Evolutionary conservation across 73 alveolate genomes (phyloP).

Genomic region (Breviolum minutum): DNA sequence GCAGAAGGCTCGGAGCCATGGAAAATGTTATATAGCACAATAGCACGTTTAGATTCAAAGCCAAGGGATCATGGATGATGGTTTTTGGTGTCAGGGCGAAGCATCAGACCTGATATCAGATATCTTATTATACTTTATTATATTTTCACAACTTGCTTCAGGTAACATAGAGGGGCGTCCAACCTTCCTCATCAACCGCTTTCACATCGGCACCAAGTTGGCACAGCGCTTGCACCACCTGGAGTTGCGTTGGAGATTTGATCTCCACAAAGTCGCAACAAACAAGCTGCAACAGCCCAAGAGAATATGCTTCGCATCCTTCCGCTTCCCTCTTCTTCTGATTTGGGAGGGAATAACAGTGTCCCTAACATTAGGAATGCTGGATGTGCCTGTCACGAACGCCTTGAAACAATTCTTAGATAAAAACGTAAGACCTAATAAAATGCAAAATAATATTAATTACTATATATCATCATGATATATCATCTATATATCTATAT

Average conservation of each 20-base stretch:
- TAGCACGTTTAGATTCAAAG: too few species aligned
- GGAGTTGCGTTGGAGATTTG: neutral
- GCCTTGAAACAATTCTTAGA: neutral
- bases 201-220: constrained; percentile 36
- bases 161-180: constrained; percentile 73
- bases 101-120: neutral
- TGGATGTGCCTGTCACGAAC: neutral
- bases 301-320: too few species aligned
- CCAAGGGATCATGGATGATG: too few species aligned
- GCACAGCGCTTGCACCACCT: constrained; percentile 81
- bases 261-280: neutral
- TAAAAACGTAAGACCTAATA: neutral
- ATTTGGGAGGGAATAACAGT: too few species aligned
- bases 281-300: too few species aligned
- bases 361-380: too few species aligned
- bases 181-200: constrained; percentile 84
- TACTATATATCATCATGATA: too few species aligned
- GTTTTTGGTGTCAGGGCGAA: neutral
- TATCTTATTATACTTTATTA: neutral
- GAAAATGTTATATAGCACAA: too few species aligned
- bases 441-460: neutral
- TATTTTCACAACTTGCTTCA: neutral
- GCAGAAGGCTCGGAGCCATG: too few species aligned
- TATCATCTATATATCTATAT: neutral
- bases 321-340: too few species aligned